phyloP scores from a whole-genome alignment of 2,329 filamentous ascomycete genomes.

The Emydomyces testavorans region DNA sequence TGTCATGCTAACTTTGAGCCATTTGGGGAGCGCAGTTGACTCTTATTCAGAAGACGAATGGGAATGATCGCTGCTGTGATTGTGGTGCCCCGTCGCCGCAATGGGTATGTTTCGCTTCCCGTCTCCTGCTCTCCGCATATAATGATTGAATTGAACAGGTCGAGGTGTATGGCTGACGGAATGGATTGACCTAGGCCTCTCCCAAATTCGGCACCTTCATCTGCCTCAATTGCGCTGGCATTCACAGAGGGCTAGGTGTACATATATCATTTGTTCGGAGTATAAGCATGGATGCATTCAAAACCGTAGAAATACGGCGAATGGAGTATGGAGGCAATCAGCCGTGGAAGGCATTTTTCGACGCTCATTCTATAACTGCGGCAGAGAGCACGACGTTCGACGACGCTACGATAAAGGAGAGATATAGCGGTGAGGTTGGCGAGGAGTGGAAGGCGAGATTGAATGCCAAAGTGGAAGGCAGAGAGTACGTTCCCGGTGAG shows the following conservation, averaged over 20 bases:
- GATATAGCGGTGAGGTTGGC: conserved; percentile 79
- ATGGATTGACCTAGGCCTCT: conserved; percentile 44
- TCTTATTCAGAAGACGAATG: conserved; percentile 77
- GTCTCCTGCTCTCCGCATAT: neutral
- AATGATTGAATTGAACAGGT: neutral
- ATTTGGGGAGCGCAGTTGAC: conserved; percentile 51
- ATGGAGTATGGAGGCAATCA: conserved; percentile 91
- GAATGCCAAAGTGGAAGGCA: conserved; percentile 74
- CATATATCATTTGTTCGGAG: conserved; percentile 97
- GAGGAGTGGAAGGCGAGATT: conserved; percentile 93
- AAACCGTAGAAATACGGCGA: conserved; percentile 77
- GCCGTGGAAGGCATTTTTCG: conserved; percentile 77
- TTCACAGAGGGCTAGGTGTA: conserved; percentile 86
- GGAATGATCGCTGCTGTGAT: conserved; percentile 87
- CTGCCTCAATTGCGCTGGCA: conserved; percentile 88
- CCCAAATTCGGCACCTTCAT: conserved; percentile 99
- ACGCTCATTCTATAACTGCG: conserved; percentile 55
- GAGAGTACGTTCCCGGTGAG: conserved; percentile 67
- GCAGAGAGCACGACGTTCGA: conserved; percentile 64
- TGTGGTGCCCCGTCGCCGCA: conserved; percentile 91
- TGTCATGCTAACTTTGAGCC: neutral
- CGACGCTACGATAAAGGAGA: conserved; percentile 75
- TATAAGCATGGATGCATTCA: conserved; percentile 98
- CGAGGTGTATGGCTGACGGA: neutral
- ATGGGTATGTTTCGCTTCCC: conserved; percentile 55